Base-by-base conservation (phyloP, 2,329 filamentous ascomycete genomes). In the Xylariaceae sp. region DNA sequence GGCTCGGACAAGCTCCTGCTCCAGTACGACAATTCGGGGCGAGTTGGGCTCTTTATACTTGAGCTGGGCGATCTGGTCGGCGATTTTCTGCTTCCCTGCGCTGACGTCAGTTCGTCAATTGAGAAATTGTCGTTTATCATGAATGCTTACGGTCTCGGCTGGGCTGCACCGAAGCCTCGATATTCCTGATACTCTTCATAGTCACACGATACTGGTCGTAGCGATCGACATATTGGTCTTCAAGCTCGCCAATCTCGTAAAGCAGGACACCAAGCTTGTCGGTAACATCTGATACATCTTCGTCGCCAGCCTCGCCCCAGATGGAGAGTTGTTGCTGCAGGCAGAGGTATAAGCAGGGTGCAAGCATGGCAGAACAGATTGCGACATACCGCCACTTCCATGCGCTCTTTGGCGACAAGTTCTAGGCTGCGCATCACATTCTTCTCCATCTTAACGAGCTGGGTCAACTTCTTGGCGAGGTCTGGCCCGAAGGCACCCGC, bases 31-130 rank as follows among this genome's bases (percentile, higher is more conserved):
- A 50, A 98, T 95, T 67, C 88, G 92, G 44, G 90, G 89, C 22
- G 89, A 95, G 69, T 94, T 94, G 49, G 92, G 92, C 64, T 98
- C 92, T 71, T 98, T 98, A 78, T 96, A 98, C 66, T 98, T 98
- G 53, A 98, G 77, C 63, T 96, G 90, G 32, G 92, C 90, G 52
- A 98, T 98, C 59, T 96, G 87, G 59, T 98, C 92, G 52, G 87
- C 94, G 56, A 98, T 96, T 68, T 96, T 98, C 63, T 96, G 90
- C 71, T 98, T 98, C 63, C 87, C 86, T 93, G 48, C 36, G 19
- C 6, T 33, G 21, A 38, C n/a, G 38, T 52, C 44, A 57, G 49
- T 28, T 24, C 19, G 7, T 8, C 13, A 13, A 21, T 9, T 25
- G 3, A 13, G 13, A 13, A 3, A 10, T 35, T 49, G 16, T n/a